phyloP scores from a whole-genome alignment of 2,329 filamentous ascomycete genomes.

The Colletotrichum sp. region DNA sequence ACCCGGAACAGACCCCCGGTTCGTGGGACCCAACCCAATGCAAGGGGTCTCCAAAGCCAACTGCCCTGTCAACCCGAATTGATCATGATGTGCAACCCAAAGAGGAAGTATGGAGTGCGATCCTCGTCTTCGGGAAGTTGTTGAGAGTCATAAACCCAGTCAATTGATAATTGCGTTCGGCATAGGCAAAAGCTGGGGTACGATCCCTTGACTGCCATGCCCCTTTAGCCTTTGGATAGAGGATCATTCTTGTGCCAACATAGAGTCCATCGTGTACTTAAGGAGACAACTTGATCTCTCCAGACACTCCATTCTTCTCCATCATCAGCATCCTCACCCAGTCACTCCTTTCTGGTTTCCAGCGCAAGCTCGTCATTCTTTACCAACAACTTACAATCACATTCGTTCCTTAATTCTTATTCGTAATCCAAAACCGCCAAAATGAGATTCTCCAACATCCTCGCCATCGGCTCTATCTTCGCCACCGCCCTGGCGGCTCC shows the following conservation, averaged over 20 bases:
- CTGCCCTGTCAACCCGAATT: neutral
- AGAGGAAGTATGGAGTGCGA: neutral
- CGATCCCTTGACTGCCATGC: neutral
- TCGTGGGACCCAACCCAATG: neutral
- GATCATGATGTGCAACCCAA: neutral
- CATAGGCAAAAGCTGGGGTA: neutral
- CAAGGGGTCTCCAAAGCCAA: neutral
- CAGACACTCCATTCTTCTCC: neutral
- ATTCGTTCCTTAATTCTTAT: neutral
- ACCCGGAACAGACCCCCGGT: neutral
- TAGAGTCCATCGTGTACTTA: neutral
- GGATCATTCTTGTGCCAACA: neutral
- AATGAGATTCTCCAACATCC: constrained; percentile 15
- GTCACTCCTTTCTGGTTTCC: constrained; percentile 7
- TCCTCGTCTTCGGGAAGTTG: neutral
- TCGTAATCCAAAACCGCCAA: neutral
- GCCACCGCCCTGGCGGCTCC: constrained; percentile 6
- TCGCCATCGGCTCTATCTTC: constrained; percentile 8
- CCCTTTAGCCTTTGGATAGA: neutral
- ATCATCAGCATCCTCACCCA: constrained; percentile 12
- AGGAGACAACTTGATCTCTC: neutral
- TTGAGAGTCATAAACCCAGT: neutral
- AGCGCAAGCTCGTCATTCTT: neutral
- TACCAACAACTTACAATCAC: constrained; percentile 1
- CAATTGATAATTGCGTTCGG: neutral